Evolutionary conservation across 495 filamentous ascomycete species (phyloP).

Genomic region (Bombardia bombarda): DNA sequence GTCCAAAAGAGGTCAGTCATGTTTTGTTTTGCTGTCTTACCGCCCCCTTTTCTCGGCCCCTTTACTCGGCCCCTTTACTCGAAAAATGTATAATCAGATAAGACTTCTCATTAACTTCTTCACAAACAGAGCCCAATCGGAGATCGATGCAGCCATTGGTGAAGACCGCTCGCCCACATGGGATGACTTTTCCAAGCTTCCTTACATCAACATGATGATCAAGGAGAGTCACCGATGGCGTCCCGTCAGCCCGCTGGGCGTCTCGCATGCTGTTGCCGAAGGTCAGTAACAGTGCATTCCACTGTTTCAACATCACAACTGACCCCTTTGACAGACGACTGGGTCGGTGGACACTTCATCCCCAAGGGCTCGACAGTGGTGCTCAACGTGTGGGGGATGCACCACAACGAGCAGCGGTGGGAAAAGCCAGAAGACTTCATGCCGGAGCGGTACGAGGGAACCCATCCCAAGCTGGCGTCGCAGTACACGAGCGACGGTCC

Average conservation of each 20-base stretch:
- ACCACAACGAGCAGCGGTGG: slow-evolving; percentile 24
- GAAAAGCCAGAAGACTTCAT: slow-evolving; percentile 37
- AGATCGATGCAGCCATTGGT: slow-evolving; percentile 22
- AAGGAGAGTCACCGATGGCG: slow-evolving; percentile 35
- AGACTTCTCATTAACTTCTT: too few relatives aligned
- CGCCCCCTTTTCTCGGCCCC: too few relatives aligned
- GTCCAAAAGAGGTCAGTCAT: too few relatives aligned
- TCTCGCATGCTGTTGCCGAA: slow-evolving; percentile 23
- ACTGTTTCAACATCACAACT: too few relatives aligned
- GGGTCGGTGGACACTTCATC: slow-evolving; percentile 32
- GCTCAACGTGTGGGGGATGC: slow-evolving; percentile 35
- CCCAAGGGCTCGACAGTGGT: slow-evolving; percentile 35
- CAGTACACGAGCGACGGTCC: slow-evolving; percentile 22
- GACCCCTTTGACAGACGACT: too few relatives aligned
- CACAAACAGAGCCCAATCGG: slow-evolving; percentile 14
- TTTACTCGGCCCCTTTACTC: too few relatives aligned
- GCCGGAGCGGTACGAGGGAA: slow-evolving; percentile 32
- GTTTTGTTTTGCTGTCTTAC: too few relatives aligned
- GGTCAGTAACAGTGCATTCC: too few relatives aligned
- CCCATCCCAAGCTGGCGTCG: slow-evolving; percentile 24
- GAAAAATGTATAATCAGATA: too few relatives aligned
- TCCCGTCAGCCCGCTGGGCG: slow-evolving; percentile 23
- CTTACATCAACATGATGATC: slow-evolving; percentile 32
- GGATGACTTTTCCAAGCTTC: slow-evolving; percentile 29
- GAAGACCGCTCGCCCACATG: slow-evolving; percentile 25